A percentile compares a stretch with the other conserved stretches of the same genome.
These are phyloP conservation scores for Phialemonium atrogriseum DNA, from an alignment of 2,329 filamentous ascomycete genomes.

Conservation along the genomic window DNA sequence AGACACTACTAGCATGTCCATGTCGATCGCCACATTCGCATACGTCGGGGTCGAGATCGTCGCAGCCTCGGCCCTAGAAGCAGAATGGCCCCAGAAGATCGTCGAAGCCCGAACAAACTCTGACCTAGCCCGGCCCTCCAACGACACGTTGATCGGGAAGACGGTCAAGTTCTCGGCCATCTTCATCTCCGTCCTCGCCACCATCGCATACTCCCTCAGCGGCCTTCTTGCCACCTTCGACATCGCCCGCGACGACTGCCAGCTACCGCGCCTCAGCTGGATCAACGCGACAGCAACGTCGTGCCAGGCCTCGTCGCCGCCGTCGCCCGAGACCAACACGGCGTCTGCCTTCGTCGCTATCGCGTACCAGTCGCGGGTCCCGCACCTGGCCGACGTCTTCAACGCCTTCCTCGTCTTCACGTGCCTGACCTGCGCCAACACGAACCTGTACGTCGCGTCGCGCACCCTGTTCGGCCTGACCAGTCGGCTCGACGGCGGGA, in stretches of 20 bases:
- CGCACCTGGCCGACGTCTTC: constrained; percentile 16
- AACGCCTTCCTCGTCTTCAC: constrained; percentile 25
- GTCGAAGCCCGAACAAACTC: constrained; percentile 6
- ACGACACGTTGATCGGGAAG: constrained; percentile 15
- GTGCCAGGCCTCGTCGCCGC: too few species aligned
- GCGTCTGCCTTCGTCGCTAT: constrained; percentile 20
- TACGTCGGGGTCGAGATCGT: constrained; percentile 25
- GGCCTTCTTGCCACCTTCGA: constrained; percentile 18
- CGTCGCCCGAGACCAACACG: too few species aligned
- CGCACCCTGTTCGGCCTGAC: constrained; percentile 23
- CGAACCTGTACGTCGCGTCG: constrained; percentile 25
- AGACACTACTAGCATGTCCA: constrained; percentile 16
- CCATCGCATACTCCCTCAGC: constrained; percentile 16
- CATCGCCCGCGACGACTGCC: constrained; percentile 12
- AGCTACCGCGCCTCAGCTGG: constrained; percentile 18
- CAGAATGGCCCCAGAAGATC: constrained; percentile 13
- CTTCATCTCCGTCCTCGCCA: constrained; percentile 18
- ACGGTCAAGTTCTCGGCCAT: constrained; percentile 17
- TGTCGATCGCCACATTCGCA: constrained; percentile 22
- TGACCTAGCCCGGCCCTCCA: constrained; percentile 5
- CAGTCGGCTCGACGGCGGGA: constrained; percentile 18
- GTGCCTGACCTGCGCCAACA: constrained; percentile 22
- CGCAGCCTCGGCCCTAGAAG: constrained; percentile 22
- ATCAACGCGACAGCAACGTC: too few species aligned
- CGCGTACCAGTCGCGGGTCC: constrained; percentile 11